Evolutionary conservation across 2,329 filamentous ascomycete species (phyloP), one percentile per base, ranked within the genome.

Genomic region (Colletotrichum sp.): DNA sequence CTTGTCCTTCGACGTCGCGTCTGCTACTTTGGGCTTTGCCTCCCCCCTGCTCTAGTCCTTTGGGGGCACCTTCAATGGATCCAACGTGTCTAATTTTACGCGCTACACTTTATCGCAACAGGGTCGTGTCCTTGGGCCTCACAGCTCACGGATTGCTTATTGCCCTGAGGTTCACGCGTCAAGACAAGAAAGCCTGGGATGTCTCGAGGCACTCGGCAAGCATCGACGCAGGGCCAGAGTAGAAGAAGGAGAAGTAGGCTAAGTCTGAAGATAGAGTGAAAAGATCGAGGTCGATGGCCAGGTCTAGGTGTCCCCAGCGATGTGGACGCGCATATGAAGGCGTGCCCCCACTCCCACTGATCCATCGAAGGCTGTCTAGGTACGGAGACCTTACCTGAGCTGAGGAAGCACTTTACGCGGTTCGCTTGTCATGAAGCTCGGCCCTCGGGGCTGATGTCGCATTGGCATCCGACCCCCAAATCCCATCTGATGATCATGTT

Each of bases 261-360:
- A n/a, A n/a, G 18, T 48, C 18, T 48, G 18, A 48, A 43, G 39
- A 48, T 48, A 12, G 43, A 21, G 43, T 48, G 18, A 48, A n/a
- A 21, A 48, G 43, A 48, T 48, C 43, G 18, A 48, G 43, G 18
- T n/a, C 43, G 9, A 48, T 48, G 43, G 43, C 43, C 43, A 48
- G 43, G 32, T 32, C 30, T 59, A 63, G 21, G 43, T 48, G 18
- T 15, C 28, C 30, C 52, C 18, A 59, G 21, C 43, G 18, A 48
- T 48, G 43, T n/a, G 72, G 48, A 71, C 72, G 36, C 67, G 67
- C 65, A 74, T 34, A 71, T 61, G 63, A 52, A 57, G 43, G 18
- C 18, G 9, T n/a, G 18, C 18, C 43, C 34, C 64, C 26, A 34
- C n/a, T 48, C 57, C 64, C 73, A 65, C 73, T 67, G 55, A 63